Conservation (phyloP, 2,329 filamentous ascomycete species). For the Dactylellina haptotyla region DNA sequence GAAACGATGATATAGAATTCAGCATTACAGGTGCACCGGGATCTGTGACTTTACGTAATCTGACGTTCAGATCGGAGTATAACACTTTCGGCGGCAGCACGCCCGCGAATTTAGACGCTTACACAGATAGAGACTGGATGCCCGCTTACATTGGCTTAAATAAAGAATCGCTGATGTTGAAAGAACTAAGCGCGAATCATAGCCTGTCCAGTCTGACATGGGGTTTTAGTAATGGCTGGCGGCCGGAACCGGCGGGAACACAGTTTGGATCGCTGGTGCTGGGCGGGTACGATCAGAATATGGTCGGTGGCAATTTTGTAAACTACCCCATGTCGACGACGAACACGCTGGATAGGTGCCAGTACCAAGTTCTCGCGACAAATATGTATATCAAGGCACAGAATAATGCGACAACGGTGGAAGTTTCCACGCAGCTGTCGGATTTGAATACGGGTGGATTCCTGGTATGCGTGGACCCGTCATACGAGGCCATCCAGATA, state of each 20-base stretch:
- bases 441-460: not conserved
- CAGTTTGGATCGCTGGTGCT: not conserved
- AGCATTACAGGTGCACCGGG: not conserved
- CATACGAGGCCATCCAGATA: slow-evolving; percentile 1
- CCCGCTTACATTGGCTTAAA: slow-evolving; percentile 10
- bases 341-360: not conserved
- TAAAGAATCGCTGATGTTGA: not conserved
- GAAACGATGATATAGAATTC: not conserved
- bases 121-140: not conserved
- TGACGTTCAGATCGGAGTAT: slow-evolving; percentile 7
- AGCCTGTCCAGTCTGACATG: not conserved
- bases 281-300: slow-evolving; percentile 3
- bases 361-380: not conserved
- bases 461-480: slow-evolving; percentile 6
- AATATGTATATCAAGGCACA: not conserved
- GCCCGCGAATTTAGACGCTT: not conserved
- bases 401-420: not conserved
- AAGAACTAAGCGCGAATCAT: not conserved
- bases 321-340: not conserved
- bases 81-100: not conserved
- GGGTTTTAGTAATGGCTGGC: slow-evolving; percentile 7
- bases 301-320: not conserved
- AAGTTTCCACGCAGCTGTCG: not conserved
- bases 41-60: not conserved
- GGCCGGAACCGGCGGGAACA: not conserved